Evolutionary conservation across 371 early-diverging fungal species (phyloP), one percentile per base, ranked within the genome.

Genomic region (Mortierella sp.): DNA sequence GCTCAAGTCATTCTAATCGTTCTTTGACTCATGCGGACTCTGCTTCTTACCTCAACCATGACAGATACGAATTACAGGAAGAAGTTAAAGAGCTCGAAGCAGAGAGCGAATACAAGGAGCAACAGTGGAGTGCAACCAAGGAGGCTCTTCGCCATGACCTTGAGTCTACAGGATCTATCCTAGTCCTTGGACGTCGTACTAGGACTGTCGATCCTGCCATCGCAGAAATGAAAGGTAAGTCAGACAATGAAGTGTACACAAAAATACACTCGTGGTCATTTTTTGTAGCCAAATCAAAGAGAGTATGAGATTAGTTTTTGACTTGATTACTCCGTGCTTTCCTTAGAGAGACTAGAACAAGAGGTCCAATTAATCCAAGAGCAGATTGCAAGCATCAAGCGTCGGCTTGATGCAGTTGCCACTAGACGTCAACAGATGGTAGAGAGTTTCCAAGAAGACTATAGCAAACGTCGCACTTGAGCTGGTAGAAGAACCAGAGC

Each of bases 301-400:
- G 37, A 37, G 9, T 3, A 37, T 5, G 9, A 37, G 37, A 9
- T 3, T 1, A 2, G 21, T 1, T 19, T 11, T 9, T 46, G 18
- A 28, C 51, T 19, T 28, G 21, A 16, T 21, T 23, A 51, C 44
- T 30, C 7, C 29, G 1, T n/a, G n/a, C 21, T 37, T 58, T 9
- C 15, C 18, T 19, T 57, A 72, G 74, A 57, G 30, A 56, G 60
- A n/a, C 44, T 59, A 15, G 65, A 68, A 52, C 46, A 64, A 3
- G 69, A 69, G 7, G 64, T 74, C 45, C 25, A 7, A 7, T 14
- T 68, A 11, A 23, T 74, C 19, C 64, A 51, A 43, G 46, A 19
- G 9, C 74, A 74, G 53, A 65, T 74, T 37, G 65, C 74, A 4
- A 28, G 52, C 26, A 48, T 74, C 46, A 65, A 69, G 25, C 44